Evolutionary conservation across 2,329 filamentous ascomycete species (phyloP).

Genomic region (Colletotrichum incanum): DNA sequence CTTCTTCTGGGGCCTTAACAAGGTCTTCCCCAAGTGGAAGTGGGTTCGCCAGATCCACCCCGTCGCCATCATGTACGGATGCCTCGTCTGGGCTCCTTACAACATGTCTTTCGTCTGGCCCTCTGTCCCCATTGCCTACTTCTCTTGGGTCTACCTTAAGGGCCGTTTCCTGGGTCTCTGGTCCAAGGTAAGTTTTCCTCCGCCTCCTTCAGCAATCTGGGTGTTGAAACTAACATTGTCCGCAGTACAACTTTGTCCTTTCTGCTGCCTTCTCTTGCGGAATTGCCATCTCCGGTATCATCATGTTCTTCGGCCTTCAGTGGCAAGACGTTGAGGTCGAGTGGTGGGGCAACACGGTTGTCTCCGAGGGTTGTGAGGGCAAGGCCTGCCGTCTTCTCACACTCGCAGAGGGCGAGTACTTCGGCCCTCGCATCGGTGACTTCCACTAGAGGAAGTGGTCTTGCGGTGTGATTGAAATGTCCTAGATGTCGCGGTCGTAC

Average conservation of each 20-base stretch:
- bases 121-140: slow-evolving; percentile 62
- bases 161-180: slow-evolving; percentile 63
- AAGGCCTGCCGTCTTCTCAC: slow-evolving; percentile 46
- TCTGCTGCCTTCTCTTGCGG: slow-evolving; percentile 62
- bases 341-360: slow-evolving; percentile 63
- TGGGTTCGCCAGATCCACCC: slow-evolving; percentile 59
- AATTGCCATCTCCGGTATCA: slow-evolving; percentile 62
- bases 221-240: slow-evolving; percentile 16
- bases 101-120: slow-evolving; percentile 66
- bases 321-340: slow-evolving; percentile 54
- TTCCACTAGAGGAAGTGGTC: slow-evolving; percentile 22
- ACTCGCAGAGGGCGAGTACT: slow-evolving; percentile 50
- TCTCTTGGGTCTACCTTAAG: slow-evolving; percentile 65
- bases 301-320: slow-evolving; percentile 66
- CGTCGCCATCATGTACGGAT: slow-evolving; percentile 59
- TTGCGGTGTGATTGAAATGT: background rate
- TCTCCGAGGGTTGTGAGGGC: slow-evolving; percentile 49
- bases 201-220: background rate
- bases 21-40: slow-evolving; percentile 50
- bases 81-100: slow-evolving; percentile 60
- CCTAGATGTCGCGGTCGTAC: slow-evolving; percentile 1
- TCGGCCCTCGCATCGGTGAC: slow-evolving; percentile 48
- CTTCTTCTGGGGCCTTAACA: slow-evolving; percentile 55
- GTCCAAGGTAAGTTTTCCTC: slow-evolving; percentile 59
- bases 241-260: slow-evolving; percentile 63